phyloP scores from a whole-genome alignment of 306 rosid genomes.

The Oxytropis ochrocephala region DNA sequence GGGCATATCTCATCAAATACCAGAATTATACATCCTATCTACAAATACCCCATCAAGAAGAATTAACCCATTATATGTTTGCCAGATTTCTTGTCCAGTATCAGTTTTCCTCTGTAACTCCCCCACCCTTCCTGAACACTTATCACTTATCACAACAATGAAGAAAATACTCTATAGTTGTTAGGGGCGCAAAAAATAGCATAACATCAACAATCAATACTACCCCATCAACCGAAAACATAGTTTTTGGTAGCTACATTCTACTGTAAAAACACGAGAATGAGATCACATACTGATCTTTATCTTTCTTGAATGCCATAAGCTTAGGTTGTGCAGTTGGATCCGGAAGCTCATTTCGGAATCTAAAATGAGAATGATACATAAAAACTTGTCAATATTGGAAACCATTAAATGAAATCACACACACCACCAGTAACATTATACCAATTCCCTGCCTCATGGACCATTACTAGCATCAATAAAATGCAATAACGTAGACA shows the following conservation, averaged over 20 bases:
- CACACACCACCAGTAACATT: not conserved
- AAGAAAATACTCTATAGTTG: not conserved
- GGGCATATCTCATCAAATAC: not conserved
- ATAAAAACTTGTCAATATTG: conserved; percentile 22
- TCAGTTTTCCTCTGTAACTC: not conserved
- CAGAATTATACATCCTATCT: not conserved
- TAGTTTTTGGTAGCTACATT: not conserved
- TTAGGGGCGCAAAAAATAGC: not conserved
- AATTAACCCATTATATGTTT: not conserved
- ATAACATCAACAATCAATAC: not conserved
- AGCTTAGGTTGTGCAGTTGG: conserved; percentile 98
- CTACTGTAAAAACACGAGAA: not conserved
- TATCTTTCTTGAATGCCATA: conserved; percentile 78
- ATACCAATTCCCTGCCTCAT: conserved; percentile 1
- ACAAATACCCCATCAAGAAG: not conserved
- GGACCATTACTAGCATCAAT: not conserved
- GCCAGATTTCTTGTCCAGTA: not conserved
- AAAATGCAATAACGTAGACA: not conserved
- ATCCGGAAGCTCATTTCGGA: conserved; percentile 98
- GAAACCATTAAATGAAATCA: not conserved
- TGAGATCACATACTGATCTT: conserved; percentile 69
- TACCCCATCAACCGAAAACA: not conserved
- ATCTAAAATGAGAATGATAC: conserved; percentile 41
- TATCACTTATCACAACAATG: not conserved
- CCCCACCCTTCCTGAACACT: not conserved